Percentiles rank a stretch among this genome's conserved stretches.
Evolutionary conservation across 805 yeast genomes (phyloP).

Genomic region (Saturnispora kantuleensis): DNA sequence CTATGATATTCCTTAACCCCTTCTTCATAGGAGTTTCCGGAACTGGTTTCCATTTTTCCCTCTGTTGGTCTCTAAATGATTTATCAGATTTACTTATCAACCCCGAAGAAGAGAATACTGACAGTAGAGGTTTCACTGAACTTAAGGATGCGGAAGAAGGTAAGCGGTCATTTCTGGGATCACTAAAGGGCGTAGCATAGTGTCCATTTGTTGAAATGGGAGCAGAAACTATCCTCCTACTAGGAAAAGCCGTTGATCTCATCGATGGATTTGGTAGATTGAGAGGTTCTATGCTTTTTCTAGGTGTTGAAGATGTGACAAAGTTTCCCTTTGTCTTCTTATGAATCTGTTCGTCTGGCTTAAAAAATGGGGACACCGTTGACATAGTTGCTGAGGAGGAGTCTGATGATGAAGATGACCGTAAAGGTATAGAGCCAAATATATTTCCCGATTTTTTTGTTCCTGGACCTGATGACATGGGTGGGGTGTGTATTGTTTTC

Average conservation of each 20-base stretch:
- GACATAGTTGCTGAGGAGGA: slow-evolving; percentile 1
- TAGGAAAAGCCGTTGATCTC: slow-evolving; percentile 1
- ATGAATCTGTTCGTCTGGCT: not conserved
- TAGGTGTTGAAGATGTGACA: not conserved
- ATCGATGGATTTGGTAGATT: slow-evolving; percentile 4
- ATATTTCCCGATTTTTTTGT: slow-evolving; percentile 2
- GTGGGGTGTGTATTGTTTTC: not conserved
- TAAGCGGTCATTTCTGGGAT: not conserved
- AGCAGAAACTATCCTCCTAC: slow-evolving; percentile 3
- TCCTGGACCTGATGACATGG: not conserved
- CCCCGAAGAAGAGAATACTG: slow-evolving; percentile 74
- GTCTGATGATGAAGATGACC: slow-evolving; percentile 2
- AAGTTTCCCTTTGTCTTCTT: not conserved
- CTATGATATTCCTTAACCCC: slow-evolving; percentile 27
- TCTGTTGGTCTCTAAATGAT: slow-evolving; percentile 30
- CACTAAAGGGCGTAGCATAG: slow-evolving; percentile 3
- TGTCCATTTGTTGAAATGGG: slow-evolving; percentile 5
- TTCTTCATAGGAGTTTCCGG: slow-evolving; percentile 61
- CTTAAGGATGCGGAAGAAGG: slow-evolving; percentile 49
- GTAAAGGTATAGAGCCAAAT: slow-evolving; percentile 4
- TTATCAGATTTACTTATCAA: slow-evolving; percentile 45
- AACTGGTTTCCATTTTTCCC: slow-evolving; percentile 25
- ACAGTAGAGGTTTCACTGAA: slow-evolving; percentile 73
- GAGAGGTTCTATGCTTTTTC: slow-evolving; percentile 8
- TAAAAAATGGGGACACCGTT: slow-evolving; percentile 3